phyloP scores from a whole-genome alignment of 495 filamentous ascomycete species.

The Penicillium angulare region DNA sequence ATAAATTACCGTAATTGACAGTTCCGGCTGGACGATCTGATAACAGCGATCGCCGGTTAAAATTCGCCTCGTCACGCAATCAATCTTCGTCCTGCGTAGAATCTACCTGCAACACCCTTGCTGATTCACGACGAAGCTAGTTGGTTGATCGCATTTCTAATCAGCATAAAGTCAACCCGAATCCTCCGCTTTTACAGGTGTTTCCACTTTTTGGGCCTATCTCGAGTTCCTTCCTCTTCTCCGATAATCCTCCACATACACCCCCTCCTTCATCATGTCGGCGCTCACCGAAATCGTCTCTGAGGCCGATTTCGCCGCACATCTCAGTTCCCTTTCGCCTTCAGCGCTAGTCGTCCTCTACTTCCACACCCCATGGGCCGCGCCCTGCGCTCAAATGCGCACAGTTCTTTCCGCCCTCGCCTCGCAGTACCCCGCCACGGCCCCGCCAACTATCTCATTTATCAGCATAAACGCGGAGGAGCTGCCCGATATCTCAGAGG shows the following conservation, averaged over 20 bases:
- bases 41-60: constrained; percentile 27
- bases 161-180: background rate
- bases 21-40: constrained; percentile 20
- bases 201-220: background rate
- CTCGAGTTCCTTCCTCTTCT: constrained; percentile 1
- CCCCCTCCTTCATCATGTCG: constrained; percentile 53
- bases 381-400: constrained; percentile 89
- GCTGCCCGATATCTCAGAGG: constrained; percentile 79
- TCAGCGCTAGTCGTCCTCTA: constrained; percentile 76
- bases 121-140: background rate
- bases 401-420: constrained; percentile 83
- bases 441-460: constrained; percentile 71
- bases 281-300: constrained; percentile 69
- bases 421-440: constrained; percentile 67
- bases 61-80: constrained; percentile 32
- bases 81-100: constrained; percentile 10
- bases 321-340: constrained; percentile 61
- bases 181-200: too few relatives aligned
- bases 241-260: constrained; percentile 6
- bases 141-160: background rate
- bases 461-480: constrained; percentile 87
- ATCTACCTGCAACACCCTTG: constrained; percentile 1
- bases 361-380: constrained; percentile 97
- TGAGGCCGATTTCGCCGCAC: constrained; percentile 63
- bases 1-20: background rate